phyloP scores from a whole-genome alignment of 2,329 filamentous ascomycete genomes.

The Aspergillus ochraceus region DNA sequence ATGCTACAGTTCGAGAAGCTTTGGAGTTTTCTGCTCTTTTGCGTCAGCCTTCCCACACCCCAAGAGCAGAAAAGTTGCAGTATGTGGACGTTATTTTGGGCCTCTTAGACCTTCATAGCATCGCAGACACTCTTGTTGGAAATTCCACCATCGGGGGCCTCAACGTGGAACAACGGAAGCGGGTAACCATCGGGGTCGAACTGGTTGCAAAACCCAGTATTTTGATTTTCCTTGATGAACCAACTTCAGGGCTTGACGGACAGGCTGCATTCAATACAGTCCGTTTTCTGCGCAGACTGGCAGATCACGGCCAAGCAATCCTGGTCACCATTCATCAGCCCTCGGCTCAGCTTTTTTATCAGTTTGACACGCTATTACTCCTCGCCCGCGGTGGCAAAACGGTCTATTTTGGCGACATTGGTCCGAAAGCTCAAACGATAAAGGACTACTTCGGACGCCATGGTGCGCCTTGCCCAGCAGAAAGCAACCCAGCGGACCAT shows the following conservation, averaged over 20 bases:
- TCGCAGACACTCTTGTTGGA: not conserved
- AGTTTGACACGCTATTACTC: not conserved
- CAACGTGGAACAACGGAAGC: conserved; percentile 1
- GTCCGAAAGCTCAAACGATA: not conserved
- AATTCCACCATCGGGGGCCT: not conserved
- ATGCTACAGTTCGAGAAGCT: conserved; percentile 64
- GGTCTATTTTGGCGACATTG: conserved; percentile 3
- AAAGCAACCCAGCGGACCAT: conserved; percentile 1
- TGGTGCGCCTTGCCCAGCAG: not conserved
- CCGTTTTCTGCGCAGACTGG: not conserved
- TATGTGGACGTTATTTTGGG: conserved; percentile 66
- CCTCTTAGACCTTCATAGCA: conserved; percentile 58
- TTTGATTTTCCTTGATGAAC: conserved; percentile 3
- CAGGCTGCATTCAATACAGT: conserved; percentile 1
- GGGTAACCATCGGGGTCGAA: conserved; percentile 1
- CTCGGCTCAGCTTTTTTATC: conserved; percentile 1
- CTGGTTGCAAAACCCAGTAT: conserved; percentile 2
- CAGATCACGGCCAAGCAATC: conserved; percentile 1
- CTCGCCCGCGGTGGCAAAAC: not conserved
- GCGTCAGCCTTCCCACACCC: conserved; percentile 54
- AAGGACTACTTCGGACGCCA: not conserved
- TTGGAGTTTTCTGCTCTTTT: conserved; percentile 67
- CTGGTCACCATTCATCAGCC: conserved; percentile 3
- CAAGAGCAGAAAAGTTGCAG: conserved; percentile 60
- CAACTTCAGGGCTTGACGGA: conserved; percentile 2